Evolutionary conservation across 306 rosid genomes (phyloP), one percentile per base, ranked within the genome.

Genomic region (Inga oerstediana): DNA sequence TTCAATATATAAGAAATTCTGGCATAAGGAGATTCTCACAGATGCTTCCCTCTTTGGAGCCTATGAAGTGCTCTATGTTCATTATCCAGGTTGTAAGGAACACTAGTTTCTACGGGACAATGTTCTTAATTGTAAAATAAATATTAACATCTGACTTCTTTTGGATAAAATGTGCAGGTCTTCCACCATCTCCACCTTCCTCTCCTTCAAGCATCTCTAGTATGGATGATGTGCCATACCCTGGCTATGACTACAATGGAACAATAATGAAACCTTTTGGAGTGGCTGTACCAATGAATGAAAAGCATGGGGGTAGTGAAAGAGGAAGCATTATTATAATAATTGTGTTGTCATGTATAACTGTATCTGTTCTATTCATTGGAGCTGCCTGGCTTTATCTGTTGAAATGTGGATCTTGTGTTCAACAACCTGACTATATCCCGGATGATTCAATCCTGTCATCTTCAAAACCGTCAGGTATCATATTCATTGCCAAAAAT

Each of bases 121-220:
- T 64, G 14, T n/a, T 41, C 24, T 20, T 70, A 19, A 41, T 72
- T 54, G 22, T 61, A 52, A 24, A 17, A 72, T 70, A 37, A 51
- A 24, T 49, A 54, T 81, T 30, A 81, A 44, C 46, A 24, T 73
- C 32, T 74, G 43, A 78, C 41, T 78, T 70, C 68, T 79, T 88
- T 46, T 77, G 75, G 81, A 79, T 78, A 32, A 70, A 39, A 32
- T 72, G 20, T 80, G 84, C 93, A 95, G 98, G 97, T 81, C 98
- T 96, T 86, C 99, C 99, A 35, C 97, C 98, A 16, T 96, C 99
- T 84, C 98, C 99, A 45, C 99, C 99, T 44, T 83, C 90, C 39
- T 85, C 84, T 10, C 86, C 96, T 79, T 87, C 83, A 9, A 80
- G 85, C 88, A 78, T 82, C 84, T 87, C 94, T 37, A 59, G 84